Conservation (phyloP, 2,329 filamentous ascomycete species). For the Chrysoporthe puriensis region DNA sequence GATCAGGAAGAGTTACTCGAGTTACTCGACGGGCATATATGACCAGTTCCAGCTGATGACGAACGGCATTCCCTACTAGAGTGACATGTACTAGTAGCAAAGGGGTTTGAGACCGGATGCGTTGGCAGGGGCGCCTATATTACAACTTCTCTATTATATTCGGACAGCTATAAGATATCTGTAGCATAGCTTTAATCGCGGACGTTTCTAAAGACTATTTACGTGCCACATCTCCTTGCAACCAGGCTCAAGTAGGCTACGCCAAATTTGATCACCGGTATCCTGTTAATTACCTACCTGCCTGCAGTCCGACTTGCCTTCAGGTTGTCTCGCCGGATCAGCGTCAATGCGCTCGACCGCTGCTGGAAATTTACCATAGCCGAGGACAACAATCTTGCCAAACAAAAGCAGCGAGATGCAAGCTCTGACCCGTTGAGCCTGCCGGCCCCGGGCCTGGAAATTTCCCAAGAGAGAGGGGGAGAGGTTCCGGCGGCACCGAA, state of each 20-base stretch:
- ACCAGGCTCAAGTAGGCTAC: not conserved
- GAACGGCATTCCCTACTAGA: conserved; percentile 92
- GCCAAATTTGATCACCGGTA: not conserved
- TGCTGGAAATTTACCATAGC: too few species aligned
- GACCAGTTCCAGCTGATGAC: conserved; percentile 98
- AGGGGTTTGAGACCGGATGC: not conserved
- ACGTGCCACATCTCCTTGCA: not conserved
- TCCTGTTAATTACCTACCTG: too few species aligned
- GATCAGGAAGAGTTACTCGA: conserved; percentile 87
- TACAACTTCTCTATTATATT: not conserved
- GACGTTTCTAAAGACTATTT: not conserved
- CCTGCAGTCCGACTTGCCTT: too few species aligned
- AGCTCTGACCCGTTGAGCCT: too few species aligned
- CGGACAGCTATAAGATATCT: not conserved
- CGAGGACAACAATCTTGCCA: too few species aligned
- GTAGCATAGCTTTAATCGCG: not conserved
- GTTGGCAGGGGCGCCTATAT: not conserved
- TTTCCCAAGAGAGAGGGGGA: too few species aligned
- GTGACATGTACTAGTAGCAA: not conserved
- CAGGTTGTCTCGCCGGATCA: too few species aligned
- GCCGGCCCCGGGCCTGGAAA: too few species aligned
- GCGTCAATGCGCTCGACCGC: too few species aligned
- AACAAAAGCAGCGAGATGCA: too few species aligned
- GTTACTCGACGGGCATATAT: conserved; percentile 91
- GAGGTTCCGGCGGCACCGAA: too few species aligned